Percentiles rank a stretch among this genome's conserved stretches.
Evolutionary conservation across 805 yeast species (phyloP).

Genomic region (Ogataea dorogensis): DNA sequence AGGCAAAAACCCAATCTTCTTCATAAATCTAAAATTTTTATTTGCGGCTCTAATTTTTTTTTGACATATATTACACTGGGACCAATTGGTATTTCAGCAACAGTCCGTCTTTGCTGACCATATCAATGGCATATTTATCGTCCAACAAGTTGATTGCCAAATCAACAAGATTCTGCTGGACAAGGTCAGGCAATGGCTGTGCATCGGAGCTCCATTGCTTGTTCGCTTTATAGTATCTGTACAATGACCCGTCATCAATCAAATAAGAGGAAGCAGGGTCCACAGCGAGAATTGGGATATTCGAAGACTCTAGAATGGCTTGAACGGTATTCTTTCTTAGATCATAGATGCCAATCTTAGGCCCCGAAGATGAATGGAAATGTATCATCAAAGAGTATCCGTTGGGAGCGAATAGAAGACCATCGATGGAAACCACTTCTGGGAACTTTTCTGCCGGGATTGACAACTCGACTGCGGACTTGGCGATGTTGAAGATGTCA

Average conservation of each 20-base stretch:
- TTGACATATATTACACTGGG: constrained; percentile 3
- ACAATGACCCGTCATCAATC: constrained; percentile 12
- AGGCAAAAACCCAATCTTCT: constrained; percentile 26
- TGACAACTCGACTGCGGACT: constrained; percentile 37
- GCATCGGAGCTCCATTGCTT: constrained; percentile 21
- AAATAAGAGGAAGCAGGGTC: constrained; percentile 22
- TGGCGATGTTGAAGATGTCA: constrained; percentile 39
- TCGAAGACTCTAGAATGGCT: constrained; percentile 3
- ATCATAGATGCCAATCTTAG: constrained; percentile 23
- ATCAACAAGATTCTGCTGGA: background rate
- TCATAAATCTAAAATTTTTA: constrained; percentile 15
- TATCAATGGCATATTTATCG: constrained; percentile 1
- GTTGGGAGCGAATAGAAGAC: constrained; percentile 55
- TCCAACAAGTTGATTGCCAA: background rate
- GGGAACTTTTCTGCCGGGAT: constrained; percentile 19
- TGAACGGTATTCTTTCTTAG: constrained; percentile 22
- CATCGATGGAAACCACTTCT: constrained; percentile 23
- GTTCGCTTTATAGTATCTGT: constrained; percentile 23
- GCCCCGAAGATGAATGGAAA: constrained; percentile 9
- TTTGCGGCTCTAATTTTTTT: constrained; percentile 2
- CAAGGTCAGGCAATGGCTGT: constrained; percentile 1
- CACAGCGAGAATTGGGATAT: constrained; percentile 6
- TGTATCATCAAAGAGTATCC: constrained; percentile 55
- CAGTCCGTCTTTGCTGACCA: constrained; percentile 3
- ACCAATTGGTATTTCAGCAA: background rate